phyloP scores from a whole-genome alignment of 441 rosid genomes.

The Brassica hybrid region DNA sequence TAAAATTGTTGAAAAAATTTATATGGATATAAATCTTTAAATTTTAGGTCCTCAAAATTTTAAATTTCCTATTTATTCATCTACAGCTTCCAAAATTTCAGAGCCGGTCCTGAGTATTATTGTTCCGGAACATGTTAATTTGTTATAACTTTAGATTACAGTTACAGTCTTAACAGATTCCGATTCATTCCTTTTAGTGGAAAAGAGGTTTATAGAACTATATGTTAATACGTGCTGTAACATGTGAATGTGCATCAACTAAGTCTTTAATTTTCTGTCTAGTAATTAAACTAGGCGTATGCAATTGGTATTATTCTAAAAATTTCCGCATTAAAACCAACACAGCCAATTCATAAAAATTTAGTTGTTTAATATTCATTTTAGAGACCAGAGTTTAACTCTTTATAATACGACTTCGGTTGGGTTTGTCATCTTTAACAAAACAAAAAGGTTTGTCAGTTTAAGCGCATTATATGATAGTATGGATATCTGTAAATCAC shows the following conservation, averaged over 20 bases:
- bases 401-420: neutral
- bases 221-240: neutral
- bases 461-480: neutral
- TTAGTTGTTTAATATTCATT: neutral
- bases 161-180: too few species aligned
- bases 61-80: too few species aligned
- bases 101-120: too few species aligned
- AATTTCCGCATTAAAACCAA: neutral
- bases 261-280: neutral
- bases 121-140: too few species aligned
- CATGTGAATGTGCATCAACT: neutral
- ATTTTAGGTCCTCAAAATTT: too few species aligned
- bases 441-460: neutral
- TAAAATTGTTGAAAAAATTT: too few species aligned
- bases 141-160: too few species aligned
- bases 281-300: neutral
- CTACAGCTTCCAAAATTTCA: too few species aligned
- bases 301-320: neutral
- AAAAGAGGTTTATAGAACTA: too few species aligned
- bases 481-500: constrained; percentile 1
- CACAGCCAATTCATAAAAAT: neutral
- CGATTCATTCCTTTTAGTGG: too few species aligned
- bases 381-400: neutral
- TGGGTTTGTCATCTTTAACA: neutral
- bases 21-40: too few species aligned